Conservation (phyloP, 768 basidiomycete genomes). For the Leucosporidium scottii region DNA sequence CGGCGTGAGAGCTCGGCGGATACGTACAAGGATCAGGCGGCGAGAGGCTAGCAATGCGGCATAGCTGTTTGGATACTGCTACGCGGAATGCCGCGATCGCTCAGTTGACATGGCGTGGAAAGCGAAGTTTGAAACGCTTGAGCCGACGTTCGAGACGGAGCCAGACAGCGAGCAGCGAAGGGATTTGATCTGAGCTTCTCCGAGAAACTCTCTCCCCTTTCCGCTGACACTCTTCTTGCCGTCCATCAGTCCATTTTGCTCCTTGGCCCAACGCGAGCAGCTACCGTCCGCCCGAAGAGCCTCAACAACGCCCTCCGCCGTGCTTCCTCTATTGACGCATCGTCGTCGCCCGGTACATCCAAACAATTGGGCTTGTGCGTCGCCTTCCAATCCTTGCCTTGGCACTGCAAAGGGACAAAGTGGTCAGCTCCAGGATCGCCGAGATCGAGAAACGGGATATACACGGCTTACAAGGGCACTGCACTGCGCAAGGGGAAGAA, state of each 20-base stretch:
- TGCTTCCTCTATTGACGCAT: not conserved
- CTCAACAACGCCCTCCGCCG: not conserved
- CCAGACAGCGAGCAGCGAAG: no score
- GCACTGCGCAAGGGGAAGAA: not conserved
- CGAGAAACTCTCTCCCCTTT: no score
- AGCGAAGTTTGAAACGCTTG: no score
- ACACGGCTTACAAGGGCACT: not conserved
- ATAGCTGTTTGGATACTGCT: no score
- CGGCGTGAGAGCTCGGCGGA: no score
- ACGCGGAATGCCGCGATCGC: no score
- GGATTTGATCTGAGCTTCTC: no score
- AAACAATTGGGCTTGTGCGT: not conserved
- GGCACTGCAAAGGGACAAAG: not conserved
- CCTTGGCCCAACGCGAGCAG: not conserved
- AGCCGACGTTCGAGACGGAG: no score
- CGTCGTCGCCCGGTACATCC: not conserved
- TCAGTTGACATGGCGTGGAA: no score
- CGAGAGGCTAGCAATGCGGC: no score
- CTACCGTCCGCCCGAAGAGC: not conserved
- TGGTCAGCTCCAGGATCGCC: not conserved
- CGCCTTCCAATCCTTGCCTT: not conserved
- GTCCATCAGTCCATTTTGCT: slow-evolving; percentile 4
- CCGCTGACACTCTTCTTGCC: no score
- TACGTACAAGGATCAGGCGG: no score
- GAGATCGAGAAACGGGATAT: not conserved